Base-by-base conservation (phyloP, 805 yeast genomes). In the Saturnispora diversa region DNA sequence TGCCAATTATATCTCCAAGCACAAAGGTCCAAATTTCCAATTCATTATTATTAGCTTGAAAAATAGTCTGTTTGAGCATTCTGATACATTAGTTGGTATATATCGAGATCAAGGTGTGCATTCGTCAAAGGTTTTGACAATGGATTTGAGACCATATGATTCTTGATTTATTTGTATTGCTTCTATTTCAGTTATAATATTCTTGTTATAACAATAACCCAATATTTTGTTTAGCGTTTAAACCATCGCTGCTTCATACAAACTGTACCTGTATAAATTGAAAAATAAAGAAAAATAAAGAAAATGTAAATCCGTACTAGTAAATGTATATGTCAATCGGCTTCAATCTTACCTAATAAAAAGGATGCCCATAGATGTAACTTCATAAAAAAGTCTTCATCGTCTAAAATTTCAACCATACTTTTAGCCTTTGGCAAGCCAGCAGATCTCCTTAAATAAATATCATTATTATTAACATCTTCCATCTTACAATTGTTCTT, bases 41-140 rank as follows among this genome's bases (percentile, higher is more conserved):
- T 86, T 90, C 52, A 86, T 92, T 58, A 95, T 92, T 33, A 92
- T 92, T 46, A 83, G 95, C 32, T 72, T 92, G 60, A 92, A 90
- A 62, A 86, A 82, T 52, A 74, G 84, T 2, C 67, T 92, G 54
- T 92, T 83, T 60, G 95, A 88, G 55, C 77, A 77, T 51, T 84
- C 95, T 6, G 95, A 86, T 54, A 80, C 95, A 0, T 67, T 92
- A 43, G 95, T 92, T 5, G 98, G 98, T 24, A 88, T 92, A 37
- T 88, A 84, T 64, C 70, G 94, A 47, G 92, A 84, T 44, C 94
- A 83, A 50, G 62, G 65, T 6, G 74, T 76, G 39, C 84, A 83
- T 52, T 72, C 85, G 36, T 82, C 94, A 4, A 75, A 69, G 49
- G 78, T 86, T 2, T 66, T 85, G 22, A 83, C 92, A 0, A 58